These are phyloP conservation scores for Pelargonium myrrhifolium DNA, from an alignment of 441 rosid genomes.

Conservation along the genomic window DNA sequence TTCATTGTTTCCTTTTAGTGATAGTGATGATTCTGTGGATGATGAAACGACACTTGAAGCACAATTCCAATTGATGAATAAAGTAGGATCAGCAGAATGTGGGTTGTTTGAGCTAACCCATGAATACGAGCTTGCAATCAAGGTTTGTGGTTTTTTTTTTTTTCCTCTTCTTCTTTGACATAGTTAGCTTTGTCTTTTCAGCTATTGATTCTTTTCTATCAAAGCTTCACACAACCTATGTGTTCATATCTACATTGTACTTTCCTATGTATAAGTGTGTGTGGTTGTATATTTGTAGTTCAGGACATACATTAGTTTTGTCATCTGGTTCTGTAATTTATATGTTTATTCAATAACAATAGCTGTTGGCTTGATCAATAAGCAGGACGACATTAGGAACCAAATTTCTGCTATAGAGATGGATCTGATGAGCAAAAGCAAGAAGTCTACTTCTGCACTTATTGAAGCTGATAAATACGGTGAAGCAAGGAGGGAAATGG, in stretches of 20 bases:
- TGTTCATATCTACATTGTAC: too few relatives aligned
- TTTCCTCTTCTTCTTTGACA: too few relatives aligned
- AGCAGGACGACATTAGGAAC: constrained; percentile 75
- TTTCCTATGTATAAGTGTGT: too few relatives aligned
- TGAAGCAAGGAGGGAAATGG: constrained; percentile 63
- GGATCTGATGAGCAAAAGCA: constrained; percentile 41
- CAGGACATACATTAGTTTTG: neutral
- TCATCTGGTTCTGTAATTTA: neutral
- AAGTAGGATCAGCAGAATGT: constrained; percentile 46
- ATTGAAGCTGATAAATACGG: constrained; percentile 47
- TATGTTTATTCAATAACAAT: neutral
- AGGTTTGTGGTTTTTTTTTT: constrained; percentile 35
- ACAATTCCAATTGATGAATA: constrained; percentile 42
- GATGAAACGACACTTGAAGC: constrained; percentile 32
- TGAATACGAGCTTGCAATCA: constrained; percentile 47
- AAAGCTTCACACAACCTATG: too few relatives aligned
- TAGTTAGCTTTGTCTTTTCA: too few relatives aligned
- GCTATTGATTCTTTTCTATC: too few relatives aligned
- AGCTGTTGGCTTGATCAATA: constrained; percentile 13
- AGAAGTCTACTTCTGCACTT: constrained; percentile 45
- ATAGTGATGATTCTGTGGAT: constrained; percentile 54
- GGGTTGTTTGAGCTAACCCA: constrained; percentile 44
- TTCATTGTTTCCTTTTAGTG: constrained; percentile 17
- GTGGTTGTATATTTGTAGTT: neutral
- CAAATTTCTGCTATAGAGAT: constrained; percentile 53